Evolutionary conservation across 1,284 basidiomycete species (phyloP).

Genomic region (Apiotrichum montevideense): DNA sequence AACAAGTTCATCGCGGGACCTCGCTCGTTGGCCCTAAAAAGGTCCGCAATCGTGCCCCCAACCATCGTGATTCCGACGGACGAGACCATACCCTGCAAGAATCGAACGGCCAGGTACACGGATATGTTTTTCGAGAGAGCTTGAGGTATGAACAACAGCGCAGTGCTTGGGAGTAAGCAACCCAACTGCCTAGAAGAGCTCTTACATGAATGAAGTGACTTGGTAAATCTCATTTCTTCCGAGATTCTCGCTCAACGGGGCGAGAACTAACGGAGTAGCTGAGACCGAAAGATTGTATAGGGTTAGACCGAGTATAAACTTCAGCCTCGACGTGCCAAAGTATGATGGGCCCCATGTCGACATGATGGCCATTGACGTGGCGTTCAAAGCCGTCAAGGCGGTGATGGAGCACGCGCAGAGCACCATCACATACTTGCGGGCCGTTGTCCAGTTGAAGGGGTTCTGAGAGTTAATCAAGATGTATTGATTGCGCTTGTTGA

Average conservation of each 20-base stretch:
- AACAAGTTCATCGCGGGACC: slow-evolving; percentile 49
- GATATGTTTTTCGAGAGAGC: slow-evolving; percentile 31
- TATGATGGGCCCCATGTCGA: slow-evolving; percentile 25
- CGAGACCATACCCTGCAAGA: slow-evolving; percentile 35
- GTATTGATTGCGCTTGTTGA: not conserved
- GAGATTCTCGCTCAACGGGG: slow-evolving; percentile 40
- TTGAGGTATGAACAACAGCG: slow-evolving; percentile 44
- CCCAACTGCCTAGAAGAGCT: too few relatives aligned
- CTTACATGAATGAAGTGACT: slow-evolving; percentile 34
- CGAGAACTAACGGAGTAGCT: slow-evolving; percentile 39
- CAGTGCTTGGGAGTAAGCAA: slow-evolving; percentile 3
- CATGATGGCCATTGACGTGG: slow-evolving; percentile 27
- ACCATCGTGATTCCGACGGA: slow-evolving; percentile 41
- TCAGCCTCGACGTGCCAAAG: slow-evolving; percentile 24
- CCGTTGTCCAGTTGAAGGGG: slow-evolving; percentile 33
- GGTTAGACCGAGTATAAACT: slow-evolving; percentile 23
- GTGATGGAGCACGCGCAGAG: slow-evolving; percentile 25
- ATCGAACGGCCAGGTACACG: slow-evolving; percentile 41
- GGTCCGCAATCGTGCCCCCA: slow-evolving; percentile 44
- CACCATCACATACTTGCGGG: slow-evolving; percentile 27
- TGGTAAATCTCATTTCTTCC: slow-evolving; percentile 40
- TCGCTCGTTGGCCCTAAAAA: slow-evolving; percentile 39
- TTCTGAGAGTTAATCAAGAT: slow-evolving; percentile 18
- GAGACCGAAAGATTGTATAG: slow-evolving; percentile 31
- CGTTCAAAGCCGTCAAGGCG: slow-evolving; percentile 24